Conservation (phyloP, 2,329 filamentous ascomycete genomes). For the Xylaria hypoxylon region DNA sequence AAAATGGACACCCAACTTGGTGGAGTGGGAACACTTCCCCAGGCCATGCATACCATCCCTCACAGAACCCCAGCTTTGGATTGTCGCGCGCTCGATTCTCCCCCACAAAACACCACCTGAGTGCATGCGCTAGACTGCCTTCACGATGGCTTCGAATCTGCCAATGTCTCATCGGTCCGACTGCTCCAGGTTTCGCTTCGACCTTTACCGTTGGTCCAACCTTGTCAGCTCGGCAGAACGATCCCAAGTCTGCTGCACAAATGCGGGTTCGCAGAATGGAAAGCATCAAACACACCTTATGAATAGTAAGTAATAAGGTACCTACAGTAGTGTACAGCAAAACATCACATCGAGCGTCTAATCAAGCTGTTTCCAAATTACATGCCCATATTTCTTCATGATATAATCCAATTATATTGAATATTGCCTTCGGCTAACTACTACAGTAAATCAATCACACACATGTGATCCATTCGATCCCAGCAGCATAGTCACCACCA, state of each 20-base stretch:
- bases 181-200: conserved; percentile 36
- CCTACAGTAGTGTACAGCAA: background rate
- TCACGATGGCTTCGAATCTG: conserved; percentile 27
- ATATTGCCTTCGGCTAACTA: background rate
- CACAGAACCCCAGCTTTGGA: conserved; percentile 34
- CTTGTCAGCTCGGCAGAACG: conserved; percentile 29
- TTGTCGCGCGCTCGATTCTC: conserved; percentile 19
- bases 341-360: background rate
- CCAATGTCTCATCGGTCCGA: conserved; percentile 39
- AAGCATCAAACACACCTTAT: background rate
- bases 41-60: conserved; percentile 10
- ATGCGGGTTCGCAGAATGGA: conserved; percentile 22
- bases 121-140: conserved; percentile 34
- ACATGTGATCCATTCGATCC: conserved; percentile 1
- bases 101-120: conserved; percentile 37
- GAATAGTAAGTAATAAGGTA: too few relatives aligned
- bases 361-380: background rate
- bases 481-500: background rate
- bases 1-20: background rate
- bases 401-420: background rate
- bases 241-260: conserved; percentile 23
- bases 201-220: conserved; percentile 7
- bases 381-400: background rate
- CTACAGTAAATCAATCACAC: too few relatives aligned
- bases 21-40: conserved; percentile 23